phyloP scores from a whole-genome alignment of 2,329 filamentous ascomycete species.

The Fusarium cicatricum region DNA sequence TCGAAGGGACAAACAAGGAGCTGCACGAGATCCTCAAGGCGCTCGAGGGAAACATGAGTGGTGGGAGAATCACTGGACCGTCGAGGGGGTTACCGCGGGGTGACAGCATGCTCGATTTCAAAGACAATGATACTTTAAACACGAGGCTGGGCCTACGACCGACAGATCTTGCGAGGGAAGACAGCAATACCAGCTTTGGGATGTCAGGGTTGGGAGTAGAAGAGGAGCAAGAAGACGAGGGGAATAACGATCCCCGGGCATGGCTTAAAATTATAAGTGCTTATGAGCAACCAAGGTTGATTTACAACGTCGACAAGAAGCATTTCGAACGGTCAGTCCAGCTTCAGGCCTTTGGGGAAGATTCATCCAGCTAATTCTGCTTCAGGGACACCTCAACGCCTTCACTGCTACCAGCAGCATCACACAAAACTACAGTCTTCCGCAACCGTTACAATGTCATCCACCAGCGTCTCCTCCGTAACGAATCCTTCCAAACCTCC shows the following conservation, averaged over 20 bases:
- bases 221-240: slow-evolving; percentile 65
- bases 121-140: slow-evolving; percentile 60
- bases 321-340: slow-evolving; percentile 79
- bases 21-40: slow-evolving; percentile 85
- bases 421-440: slow-evolving; percentile 86
- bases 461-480: slow-evolving; percentile 89
- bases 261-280: slow-evolving; percentile 88
- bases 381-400: slow-evolving; percentile 68
- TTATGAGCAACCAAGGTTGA: slow-evolving; percentile 82
- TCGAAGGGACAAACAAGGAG: slow-evolving; percentile 80
- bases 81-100: slow-evolving; percentile 60
- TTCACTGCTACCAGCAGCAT: slow-evolving; percentile 76
- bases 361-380: slow-evolving; percentile 24
- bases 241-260: slow-evolving; percentile 72
- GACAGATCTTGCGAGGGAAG: slow-evolving; percentile 59
- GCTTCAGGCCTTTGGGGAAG: background rate
- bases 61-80: slow-evolving; percentile 72
- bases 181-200: slow-evolving; percentile 72
- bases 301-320: slow-evolving; percentile 83
- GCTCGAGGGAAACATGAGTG: slow-evolving; percentile 87
- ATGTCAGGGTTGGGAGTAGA: slow-evolving; percentile 62
- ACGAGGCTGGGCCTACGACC: slow-evolving; percentile 64
- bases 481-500: slow-evolving; percentile 90
- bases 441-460: slow-evolving; percentile 91
- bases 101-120: slow-evolving; percentile 70